Evolutionary conservation across 352 stramenopile genomes (phyloP).

Genomic region (Pythium chondricola): DNA sequence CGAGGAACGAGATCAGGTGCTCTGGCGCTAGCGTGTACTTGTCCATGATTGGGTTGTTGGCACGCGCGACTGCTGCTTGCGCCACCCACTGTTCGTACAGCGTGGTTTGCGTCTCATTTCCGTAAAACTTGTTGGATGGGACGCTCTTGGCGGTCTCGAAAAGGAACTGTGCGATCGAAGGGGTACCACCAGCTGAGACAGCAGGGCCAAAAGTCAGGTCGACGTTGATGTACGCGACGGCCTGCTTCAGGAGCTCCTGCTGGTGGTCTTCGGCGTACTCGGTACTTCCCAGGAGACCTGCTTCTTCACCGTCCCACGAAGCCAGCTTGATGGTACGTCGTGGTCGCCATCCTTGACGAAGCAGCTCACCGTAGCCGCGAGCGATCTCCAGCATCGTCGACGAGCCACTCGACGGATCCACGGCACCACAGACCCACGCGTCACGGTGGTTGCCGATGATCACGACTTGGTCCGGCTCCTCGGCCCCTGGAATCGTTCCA

Average conservation of each 20-base stretch:
- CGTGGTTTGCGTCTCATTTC: slow-evolving; percentile 16
- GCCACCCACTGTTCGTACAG: slow-evolving; percentile 38
- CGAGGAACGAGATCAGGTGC: slow-evolving; percentile 53
- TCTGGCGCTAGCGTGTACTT: slow-evolving; percentile 34
- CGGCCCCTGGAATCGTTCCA: slow-evolving; percentile 52
- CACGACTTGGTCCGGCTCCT: slow-evolving; percentile 56
- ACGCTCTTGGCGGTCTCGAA: slow-evolving; percentile 47
- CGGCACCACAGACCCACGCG: slow-evolving; percentile 85
- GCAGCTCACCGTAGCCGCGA: slow-evolving; percentile 47
- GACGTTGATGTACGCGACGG: slow-evolving; percentile 81
- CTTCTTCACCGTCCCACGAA: slow-evolving; percentile 85
- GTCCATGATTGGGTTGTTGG: slow-evolving; percentile 9
- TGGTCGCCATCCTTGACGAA: slow-evolving; percentile 62
- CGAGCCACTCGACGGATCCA: slow-evolving; percentile 82
- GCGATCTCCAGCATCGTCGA: slow-evolving; percentile 79
- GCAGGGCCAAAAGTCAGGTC: slow-evolving; percentile 53
- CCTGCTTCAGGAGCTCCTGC: slow-evolving; percentile 35
- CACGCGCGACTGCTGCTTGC: not conserved
- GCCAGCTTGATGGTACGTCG: slow-evolving; percentile 66
- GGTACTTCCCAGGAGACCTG: slow-evolving; percentile 74
- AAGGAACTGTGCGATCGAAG: slow-evolving; percentile 59
- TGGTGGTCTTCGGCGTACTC: slow-evolving; percentile 71
- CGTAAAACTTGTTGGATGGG: slow-evolving; percentile 42
- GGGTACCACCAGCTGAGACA: slow-evolving; percentile 43
- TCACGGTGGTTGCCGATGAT: slow-evolving; percentile 88